phyloP scores from a whole-genome alignment of 805 yeast genomes.

The Zygosaccharomyces siamensis region DNA sequence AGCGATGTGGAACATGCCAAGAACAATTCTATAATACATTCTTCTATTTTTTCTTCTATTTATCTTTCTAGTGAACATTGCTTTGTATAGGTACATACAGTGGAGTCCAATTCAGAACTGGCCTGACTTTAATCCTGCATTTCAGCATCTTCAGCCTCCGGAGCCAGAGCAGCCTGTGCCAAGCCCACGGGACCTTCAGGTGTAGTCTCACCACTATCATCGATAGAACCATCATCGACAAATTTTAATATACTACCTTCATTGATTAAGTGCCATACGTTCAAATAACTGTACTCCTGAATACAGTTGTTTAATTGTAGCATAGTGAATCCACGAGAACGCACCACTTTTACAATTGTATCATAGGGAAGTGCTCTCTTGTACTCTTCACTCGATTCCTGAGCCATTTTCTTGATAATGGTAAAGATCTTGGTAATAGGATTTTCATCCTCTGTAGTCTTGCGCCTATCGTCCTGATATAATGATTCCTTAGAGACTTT shows the following conservation, averaged over 20 bases:
- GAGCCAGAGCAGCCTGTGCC: constrained; percentile 3
- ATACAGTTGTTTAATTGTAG: constrained; percentile 73
- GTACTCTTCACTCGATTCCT: constrained; percentile 35
- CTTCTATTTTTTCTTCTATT: neutral
- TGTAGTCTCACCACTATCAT: constrained; percentile 8
- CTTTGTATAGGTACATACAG: neutral
- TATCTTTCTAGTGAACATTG: neutral
- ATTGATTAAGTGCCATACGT: constrained; percentile 72
- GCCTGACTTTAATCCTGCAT: constrained; percentile 6
- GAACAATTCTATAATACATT: neutral
- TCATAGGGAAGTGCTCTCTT: constrained; percentile 39
- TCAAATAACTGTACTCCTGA: constrained; percentile 62
- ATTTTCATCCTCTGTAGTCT: constrained; percentile 55
- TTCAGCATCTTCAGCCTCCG: constrained; percentile 9
- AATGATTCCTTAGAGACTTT: constrained; percentile 85
- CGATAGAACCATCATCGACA: constrained; percentile 41
- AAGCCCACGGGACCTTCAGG: neutral
- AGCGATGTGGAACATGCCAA: neutral
- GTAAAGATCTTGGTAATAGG: constrained; percentile 66
- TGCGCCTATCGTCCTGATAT: constrained; percentile 46
- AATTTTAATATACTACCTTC: constrained; percentile 62
- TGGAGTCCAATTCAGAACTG: neutral
- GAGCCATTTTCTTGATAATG: constrained; percentile 58
- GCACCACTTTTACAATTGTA: constrained; percentile 54
- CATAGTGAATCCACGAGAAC: constrained; percentile 80